Evolutionary conservation across 441 rosid genomes (phyloP).

Genomic region (Syzygium malaccense): DNA sequence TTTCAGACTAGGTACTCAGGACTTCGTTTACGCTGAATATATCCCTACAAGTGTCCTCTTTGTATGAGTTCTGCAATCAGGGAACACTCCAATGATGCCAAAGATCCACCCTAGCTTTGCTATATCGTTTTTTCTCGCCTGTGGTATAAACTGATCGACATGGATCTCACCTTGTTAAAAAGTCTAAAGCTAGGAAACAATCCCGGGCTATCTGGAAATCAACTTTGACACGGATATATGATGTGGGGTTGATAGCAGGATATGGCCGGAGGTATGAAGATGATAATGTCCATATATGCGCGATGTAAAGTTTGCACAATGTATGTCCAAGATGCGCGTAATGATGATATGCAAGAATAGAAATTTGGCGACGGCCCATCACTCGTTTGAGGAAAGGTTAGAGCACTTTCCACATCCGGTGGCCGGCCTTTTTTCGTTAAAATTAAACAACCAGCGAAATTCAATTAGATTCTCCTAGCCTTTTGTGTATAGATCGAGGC

Average conservation of each 20-base stretch:
- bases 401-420: not conserved
- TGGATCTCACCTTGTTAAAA: not conserved
- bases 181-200: not conserved
- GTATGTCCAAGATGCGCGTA: not conserved
- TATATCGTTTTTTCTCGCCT: not conserved
- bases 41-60: not conserved
- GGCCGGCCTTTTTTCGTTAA: not conserved
- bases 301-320: not conserved
- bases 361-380: not conserved
- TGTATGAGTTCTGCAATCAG: not conserved
- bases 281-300: not conserved
- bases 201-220: not conserved
- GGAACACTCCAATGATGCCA: not conserved
- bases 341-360: not conserved
- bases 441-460: not conserved
- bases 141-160: not conserved
- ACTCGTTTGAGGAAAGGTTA: not conserved
- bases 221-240: not conserved
- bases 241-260: not conserved
- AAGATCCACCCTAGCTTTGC: not conserved
- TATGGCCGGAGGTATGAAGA: not conserved
- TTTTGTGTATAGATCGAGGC: not conserved
- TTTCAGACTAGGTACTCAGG: not conserved
- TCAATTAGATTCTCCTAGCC: not conserved
- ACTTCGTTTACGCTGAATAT: not conserved